Evolutionary conservation across 1,284 basidiomycete species (phyloP), one percentile per base, ranked within the genome.

Genomic region (Cryptococcus sp.): DNA sequence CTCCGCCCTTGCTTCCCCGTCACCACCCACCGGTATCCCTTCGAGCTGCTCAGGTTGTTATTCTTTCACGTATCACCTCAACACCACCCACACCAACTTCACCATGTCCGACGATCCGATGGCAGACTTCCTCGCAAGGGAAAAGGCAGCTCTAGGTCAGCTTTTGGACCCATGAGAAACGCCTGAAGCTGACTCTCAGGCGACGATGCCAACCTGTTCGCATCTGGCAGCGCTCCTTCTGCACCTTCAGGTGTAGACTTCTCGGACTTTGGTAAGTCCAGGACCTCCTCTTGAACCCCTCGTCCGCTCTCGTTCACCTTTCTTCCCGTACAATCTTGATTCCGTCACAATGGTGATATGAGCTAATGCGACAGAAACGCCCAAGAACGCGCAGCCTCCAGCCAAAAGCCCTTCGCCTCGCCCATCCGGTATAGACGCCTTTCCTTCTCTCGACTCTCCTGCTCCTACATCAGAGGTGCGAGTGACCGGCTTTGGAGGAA

Each of bases 401-500:
- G 47, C 58, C 28, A 51, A 56, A 48, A 37, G 43, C 21, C 46
- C 59, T 26, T 48, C 54, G 19, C 54, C 57, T 3, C 19, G 34
- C 24, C 58, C 59, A 3, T 51, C 49, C 34, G 68, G 68, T 19
- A 68, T 71, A 16, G 62, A 63, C 55, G 85, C 85, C 12, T 94
- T 93, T 74, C 91, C 90, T 18, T 86, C 87, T 62, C 73, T 79
- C 37, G 62, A 73, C 26, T 60, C 61, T 10, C 53, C 55, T 7
- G 44, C 33, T 2, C 46, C 46, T 7, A 54, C 52, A 1, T 37
- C 40, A 22, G 76, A 80, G 18, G 83, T 92, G 45, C 85, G 82
- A 68, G 85, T 91, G 31, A 93, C 89, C 0, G 88, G 88, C 24
- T 57, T 60, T 25, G 57, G 48, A n/a, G 72, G 71, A 12, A 62